Percentiles rank a stretch among this genome's conserved stretches.
phyloP scores from a whole-genome alignment of 768 basidiomycete species.

The Multifurca ochricompacta region DNA sequence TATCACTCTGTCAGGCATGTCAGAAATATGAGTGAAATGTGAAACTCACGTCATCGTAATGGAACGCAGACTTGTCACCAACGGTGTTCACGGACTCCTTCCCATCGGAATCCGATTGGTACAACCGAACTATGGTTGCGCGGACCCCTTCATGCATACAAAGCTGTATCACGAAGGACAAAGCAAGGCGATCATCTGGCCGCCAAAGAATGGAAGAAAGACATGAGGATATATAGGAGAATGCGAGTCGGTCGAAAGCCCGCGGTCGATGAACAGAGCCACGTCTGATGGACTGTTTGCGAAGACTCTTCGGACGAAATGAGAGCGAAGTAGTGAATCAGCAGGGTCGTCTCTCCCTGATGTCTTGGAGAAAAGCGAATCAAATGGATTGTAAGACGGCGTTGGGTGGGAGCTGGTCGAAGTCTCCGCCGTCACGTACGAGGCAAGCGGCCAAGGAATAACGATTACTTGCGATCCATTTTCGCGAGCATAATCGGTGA shows the following conservation, averaged over 20 bases:
- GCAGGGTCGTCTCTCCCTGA: conserved; percentile 42
- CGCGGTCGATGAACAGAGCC: conserved; percentile 79
- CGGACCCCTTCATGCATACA: conserved; percentile 55
- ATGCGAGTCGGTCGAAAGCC: conserved; percentile 30
- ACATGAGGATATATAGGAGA: conserved; percentile 45
- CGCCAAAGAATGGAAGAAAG: conserved; percentile 89
- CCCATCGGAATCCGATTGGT: conserved; percentile 34
- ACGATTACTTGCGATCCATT: conserved; percentile 66
- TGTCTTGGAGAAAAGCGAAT: conserved; percentile 60
- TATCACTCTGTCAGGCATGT: conserved; percentile 22
- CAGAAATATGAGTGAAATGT: background rate
- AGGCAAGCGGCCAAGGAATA: conserved; percentile 66
- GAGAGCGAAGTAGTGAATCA: conserved; percentile 57
- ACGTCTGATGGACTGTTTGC: conserved; percentile 64
- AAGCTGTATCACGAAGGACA: conserved; percentile 74
- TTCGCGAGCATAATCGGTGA: conserved; percentile 52
- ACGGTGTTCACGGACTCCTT: conserved; percentile 27
- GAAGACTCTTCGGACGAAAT: conserved; percentile 82
- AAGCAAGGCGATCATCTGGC: conserved; percentile 87
- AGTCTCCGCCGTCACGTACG: conserved; percentile 26
- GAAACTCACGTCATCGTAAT: conserved; percentile 28
- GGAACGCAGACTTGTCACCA: conserved; percentile 20
- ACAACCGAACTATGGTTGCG: conserved; percentile 68
- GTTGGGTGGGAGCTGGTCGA: conserved; percentile 17
- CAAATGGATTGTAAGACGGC: conserved; percentile 54